Conservation (phyloP, 2,329 filamentous ascomycete species). For the Grosmannia huntii region DNA sequence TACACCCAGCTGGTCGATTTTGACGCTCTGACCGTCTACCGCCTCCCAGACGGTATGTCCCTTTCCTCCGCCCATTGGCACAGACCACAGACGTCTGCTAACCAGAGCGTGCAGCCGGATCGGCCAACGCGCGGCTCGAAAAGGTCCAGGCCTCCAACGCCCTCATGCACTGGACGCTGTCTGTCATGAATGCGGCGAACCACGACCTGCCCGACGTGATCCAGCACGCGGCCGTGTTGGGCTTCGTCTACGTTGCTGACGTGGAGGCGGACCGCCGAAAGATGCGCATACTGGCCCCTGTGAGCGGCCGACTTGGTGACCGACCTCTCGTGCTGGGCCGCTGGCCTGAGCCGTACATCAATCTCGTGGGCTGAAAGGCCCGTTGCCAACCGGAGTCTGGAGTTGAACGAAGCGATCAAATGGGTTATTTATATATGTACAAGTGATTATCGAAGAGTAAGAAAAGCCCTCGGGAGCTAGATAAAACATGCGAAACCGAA, state of each 20-base stretch:
- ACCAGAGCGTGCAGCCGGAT: not conserved
- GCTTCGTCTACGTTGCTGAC: conserved; percentile 85
- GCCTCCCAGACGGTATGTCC: conserved; percentile 43
- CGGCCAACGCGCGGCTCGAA: conserved; percentile 30
- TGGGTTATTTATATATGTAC: not conserved
- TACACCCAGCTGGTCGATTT: conserved; percentile 79
- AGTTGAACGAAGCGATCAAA: not conserved
- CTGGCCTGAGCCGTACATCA: conserved; percentile 78
- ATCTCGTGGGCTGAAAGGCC: conserved; percentile 45
- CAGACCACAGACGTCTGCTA: conserved; percentile 15
- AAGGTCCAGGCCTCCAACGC: conserved; percentile 51
- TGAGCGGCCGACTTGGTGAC: conserved; percentile 68
- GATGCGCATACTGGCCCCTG: conserved; percentile 69
- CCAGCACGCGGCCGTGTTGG: conserved; percentile 72
- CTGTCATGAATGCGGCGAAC: conserved; percentile 65
- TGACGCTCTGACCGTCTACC: conserved; percentile 60
- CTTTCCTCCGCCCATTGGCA: conserved; percentile 5
- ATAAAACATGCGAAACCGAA: not conserved
- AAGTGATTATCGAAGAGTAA: not conserved
- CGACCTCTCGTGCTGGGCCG: conserved; percentile 71
- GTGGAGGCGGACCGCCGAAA: conserved; percentile 76
- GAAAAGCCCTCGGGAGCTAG: not conserved
- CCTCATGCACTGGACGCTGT: conserved; percentile 71
- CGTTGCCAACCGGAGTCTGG: not conserved
- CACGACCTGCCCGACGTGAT: conserved; percentile 61